Percentiles rank a stretch among this genome's conserved stretches.
These are phyloP conservation scores for Phytophthora aleatoria DNA, from an alignment of 352 stramenopile species.

Conservation along the genomic window DNA sequence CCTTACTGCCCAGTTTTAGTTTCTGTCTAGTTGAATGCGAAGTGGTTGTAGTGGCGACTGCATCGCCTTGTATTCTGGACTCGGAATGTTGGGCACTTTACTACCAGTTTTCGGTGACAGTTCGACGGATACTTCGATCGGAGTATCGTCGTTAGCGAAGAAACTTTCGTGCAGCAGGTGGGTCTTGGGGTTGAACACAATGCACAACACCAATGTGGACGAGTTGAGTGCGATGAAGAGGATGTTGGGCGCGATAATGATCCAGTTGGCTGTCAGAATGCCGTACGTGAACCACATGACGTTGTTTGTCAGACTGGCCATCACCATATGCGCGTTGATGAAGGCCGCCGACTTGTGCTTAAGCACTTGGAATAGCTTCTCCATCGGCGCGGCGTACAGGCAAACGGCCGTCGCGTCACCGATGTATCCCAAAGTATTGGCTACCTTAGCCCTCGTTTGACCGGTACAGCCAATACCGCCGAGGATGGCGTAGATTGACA, in stretches of 20 bases:
- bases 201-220: constrained; percentile 31
- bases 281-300: constrained; percentile 57
- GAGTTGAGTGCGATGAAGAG: constrained; percentile 33
- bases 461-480: constrained; percentile 32
- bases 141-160: constrained; percentile 12
- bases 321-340: constrained; percentile 56
- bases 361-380: constrained; percentile 49
- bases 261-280: constrained; percentile 29
- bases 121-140: constrained; percentile 21
- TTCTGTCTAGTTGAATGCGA: constrained; percentile 14
- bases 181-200: constrained; percentile 32
- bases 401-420: constrained; percentile 28
- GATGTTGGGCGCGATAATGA: constrained; percentile 37
- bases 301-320: constrained; percentile 45
- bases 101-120: constrained; percentile 18
- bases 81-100: constrained; percentile 8
- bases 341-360: constrained; percentile 41
- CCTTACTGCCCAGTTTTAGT: constrained; percentile 7
- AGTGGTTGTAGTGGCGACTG: constrained; percentile 24
- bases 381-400: constrained; percentile 48
- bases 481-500: constrained; percentile 44
- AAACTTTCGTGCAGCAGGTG: constrained; percentile 22
- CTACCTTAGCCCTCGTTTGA: constrained; percentile 30
- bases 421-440: constrained; percentile 34
- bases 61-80: constrained; percentile 23